These are phyloP conservation scores for Solanum sitiens DNA, from an alignment of 257 asterid species.

Conservation along the genomic window DNA sequence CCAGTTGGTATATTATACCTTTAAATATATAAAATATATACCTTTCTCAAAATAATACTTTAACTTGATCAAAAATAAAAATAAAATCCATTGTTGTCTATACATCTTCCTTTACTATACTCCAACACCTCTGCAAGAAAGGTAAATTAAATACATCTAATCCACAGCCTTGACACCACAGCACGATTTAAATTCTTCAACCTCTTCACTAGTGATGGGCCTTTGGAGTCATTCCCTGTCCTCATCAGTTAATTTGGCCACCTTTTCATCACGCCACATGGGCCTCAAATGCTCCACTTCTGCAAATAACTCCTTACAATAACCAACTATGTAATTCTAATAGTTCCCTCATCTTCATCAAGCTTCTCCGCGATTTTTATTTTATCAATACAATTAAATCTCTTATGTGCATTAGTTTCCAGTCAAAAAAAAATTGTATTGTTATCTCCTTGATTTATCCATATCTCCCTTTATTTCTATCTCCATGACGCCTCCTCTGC, in stretches of 20 bases:
- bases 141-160: not conserved
- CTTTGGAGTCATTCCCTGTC: not conserved
- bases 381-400: not conserved
- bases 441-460: not conserved
- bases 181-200: not conserved
- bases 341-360: not conserved
- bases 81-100: not conserved
- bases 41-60: not conserved
- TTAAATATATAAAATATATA: not conserved
- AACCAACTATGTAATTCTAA: not conserved
- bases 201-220: not conserved
- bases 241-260: not conserved
- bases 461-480: not conserved
- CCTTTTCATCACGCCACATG: not conserved
- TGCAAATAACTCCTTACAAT: not conserved
- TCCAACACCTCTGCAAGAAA: not conserved
- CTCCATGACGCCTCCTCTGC: not conserved
- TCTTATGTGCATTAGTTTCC: not conserved
- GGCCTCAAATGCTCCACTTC: not conserved
- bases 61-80: not conserved
- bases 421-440: not conserved
- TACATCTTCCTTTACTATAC: not conserved
- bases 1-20: not conserved
- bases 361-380: not conserved
- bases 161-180: not conserved